Conservation (phyloP, 2,329 filamentous ascomycete species). For the Sodiomyces alkalinus region DNA sequence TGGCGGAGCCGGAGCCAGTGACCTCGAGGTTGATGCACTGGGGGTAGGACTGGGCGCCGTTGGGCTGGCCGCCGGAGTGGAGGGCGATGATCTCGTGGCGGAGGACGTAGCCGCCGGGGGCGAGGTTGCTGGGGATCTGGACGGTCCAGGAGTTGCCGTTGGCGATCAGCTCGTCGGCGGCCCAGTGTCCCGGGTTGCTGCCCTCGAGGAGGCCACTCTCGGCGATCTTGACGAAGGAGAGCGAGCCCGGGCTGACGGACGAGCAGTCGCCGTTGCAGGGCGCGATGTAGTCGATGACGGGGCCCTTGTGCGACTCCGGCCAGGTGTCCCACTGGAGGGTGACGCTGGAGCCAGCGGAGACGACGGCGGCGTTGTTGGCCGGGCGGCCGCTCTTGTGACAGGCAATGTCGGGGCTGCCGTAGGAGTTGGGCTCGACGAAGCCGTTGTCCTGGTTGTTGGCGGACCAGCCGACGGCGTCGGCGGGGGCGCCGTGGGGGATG, state of each 20-base stretch:
- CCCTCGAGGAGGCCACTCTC: constrained; percentile 17
- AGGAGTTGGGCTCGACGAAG: constrained; percentile 27
- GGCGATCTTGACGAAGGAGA: constrained; percentile 20
- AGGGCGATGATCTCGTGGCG: constrained; percentile 35
- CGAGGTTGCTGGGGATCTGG: constrained; percentile 27
- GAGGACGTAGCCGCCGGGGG: constrained; percentile 32
- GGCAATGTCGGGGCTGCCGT: constrained; percentile 20
- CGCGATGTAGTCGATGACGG: constrained; percentile 37
- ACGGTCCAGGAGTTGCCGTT: constrained; percentile 30
- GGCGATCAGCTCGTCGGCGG: constrained; percentile 24
- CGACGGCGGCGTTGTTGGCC: constrained; percentile 21
- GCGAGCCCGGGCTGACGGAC: constrained; percentile 16
- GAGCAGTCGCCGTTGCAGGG: constrained; percentile 18
- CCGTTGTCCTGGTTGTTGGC: constrained; percentile 20
- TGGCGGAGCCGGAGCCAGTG: constrained; percentile 19
- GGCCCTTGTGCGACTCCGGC: constrained; percentile 33
- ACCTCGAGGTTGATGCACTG: constrained; percentile 41
- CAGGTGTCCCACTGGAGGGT: constrained; percentile 29
- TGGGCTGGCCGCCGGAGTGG: constrained; percentile 25
- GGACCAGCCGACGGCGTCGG: neutral
- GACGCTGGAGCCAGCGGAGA: constrained; percentile 29
- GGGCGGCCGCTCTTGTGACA: constrained; percentile 24
- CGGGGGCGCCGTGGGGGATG: constrained; percentile 13
- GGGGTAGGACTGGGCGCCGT: constrained; percentile 34
- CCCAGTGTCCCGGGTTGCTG: constrained; percentile 19